Percentiles rank a stretch among this genome's conserved stretches.
These are phyloP conservation scores for Penicillium diatomitis DNA, from an alignment of 495 filamentous ascomycete genomes.

Conservation along the genomic window DNA sequence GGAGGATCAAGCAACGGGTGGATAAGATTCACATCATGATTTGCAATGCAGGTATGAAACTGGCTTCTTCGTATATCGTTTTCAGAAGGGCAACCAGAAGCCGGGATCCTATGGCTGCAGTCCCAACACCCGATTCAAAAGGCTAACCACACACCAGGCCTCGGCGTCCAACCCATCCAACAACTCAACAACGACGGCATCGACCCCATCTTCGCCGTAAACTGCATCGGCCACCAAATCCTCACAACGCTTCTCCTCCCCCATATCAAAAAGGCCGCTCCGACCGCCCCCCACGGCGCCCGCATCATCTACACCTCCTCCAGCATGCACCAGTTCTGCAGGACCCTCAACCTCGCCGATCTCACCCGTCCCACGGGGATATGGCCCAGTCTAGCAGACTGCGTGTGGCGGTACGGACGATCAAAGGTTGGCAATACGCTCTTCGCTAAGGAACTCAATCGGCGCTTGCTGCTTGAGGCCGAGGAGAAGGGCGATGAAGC, in stretches of 20 bases:
- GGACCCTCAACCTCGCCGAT: constrained; percentile 12
- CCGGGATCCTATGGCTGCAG: not conserved
- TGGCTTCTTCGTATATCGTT: not conserved
- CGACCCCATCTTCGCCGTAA: constrained; percentile 27
- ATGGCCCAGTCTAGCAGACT: constrained; percentile 10
- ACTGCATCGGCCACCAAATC: constrained; percentile 32
- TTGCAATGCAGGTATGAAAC: constrained; percentile 27
- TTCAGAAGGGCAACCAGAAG: no score
- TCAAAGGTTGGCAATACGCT: constrained; percentile 38
- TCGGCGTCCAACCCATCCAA: constrained; percentile 10
- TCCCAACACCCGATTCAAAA: not conserved
- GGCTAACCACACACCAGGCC: not conserved
- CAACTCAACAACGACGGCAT: constrained; percentile 16
- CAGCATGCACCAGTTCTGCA: constrained; percentile 19
- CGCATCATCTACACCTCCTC: constrained; percentile 25
- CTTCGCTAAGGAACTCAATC: constrained; percentile 27
- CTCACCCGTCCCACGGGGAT: constrained; percentile 15
- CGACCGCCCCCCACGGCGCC: constrained; percentile 5
- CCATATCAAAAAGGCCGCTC: constrained; percentile 14
- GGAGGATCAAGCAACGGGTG: constrained; percentile 9
- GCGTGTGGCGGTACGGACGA: constrained; percentile 28
- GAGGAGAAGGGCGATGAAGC: constrained; percentile 1
- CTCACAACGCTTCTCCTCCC: constrained; percentile 29
- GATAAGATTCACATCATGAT: constrained; percentile 29
- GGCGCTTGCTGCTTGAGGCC: constrained; percentile 8